Evolutionary conservation across 495 filamentous ascomycete species (phyloP).

Genomic region (Aeminium ludgeri): DNA sequence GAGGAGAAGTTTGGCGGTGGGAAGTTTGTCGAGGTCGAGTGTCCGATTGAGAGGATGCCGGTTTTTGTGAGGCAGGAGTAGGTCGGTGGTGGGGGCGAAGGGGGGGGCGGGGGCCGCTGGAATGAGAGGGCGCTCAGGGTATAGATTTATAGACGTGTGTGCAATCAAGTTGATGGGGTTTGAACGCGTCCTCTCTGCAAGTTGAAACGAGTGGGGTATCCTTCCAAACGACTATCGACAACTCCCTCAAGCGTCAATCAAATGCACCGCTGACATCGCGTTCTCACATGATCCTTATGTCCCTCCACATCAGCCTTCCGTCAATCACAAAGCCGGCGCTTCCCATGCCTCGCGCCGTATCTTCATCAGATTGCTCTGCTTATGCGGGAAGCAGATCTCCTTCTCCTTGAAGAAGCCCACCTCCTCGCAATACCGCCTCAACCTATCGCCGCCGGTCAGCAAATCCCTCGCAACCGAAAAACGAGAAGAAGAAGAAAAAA

Average conservation of each 20-base stretch:
- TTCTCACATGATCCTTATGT: too few relatives aligned
- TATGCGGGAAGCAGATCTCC: conserved; percentile 80
- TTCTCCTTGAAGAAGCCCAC: conserved; percentile 77
- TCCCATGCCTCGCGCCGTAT: conserved; percentile 71
- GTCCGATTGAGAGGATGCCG: conserved; percentile 35
- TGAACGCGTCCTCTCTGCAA: too few relatives aligned
- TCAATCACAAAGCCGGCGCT: conserved; percentile 53
- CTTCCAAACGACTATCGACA: too few relatives aligned
- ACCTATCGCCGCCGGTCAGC: conserved; percentile 31
- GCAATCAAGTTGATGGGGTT: too few relatives aligned
- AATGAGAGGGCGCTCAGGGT: too few relatives aligned
- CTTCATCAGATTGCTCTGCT: conserved; percentile 76
- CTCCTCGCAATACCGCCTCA: conserved; percentile 57
- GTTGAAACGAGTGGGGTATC: too few relatives aligned
- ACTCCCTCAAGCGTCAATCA: too few relatives aligned
- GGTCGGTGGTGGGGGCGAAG: too few relatives aligned
- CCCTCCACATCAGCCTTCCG: too few relatives aligned
- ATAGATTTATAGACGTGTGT: too few relatives aligned
- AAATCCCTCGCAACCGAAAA: background rate
- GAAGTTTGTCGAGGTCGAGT: conserved; percentile 26
- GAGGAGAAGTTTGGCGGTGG: conserved; percentile 23
- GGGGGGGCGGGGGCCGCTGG: too few relatives aligned
- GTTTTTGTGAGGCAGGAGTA: conserved; percentile 29
- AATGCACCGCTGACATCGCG: too few relatives aligned
- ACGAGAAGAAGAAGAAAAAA: background rate